Evolutionary conservation across 2,329 filamentous ascomycete species (phyloP).

Genomic region (Coleophoma crateriformis): DNA sequence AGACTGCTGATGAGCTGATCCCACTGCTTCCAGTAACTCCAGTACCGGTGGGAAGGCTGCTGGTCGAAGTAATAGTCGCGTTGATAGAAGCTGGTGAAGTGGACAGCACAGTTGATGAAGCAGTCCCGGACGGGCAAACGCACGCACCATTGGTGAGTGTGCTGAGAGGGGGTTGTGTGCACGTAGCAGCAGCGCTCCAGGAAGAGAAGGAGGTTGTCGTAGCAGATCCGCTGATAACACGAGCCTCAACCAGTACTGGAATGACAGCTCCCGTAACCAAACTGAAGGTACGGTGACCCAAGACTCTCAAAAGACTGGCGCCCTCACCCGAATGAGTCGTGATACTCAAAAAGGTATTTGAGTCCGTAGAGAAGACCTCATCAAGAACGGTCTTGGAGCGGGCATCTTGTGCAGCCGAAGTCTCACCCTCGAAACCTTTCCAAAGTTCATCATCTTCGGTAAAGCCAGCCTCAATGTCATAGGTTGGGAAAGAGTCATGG

Average conservation of each 20-base stretch:
- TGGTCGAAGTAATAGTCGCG: neutral
- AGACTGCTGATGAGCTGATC: too few relatives aligned
- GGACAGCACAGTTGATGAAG: slow-evolving; percentile 3
- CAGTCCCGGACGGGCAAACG: slow-evolving; percentile 16
- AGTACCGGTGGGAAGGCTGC: neutral
- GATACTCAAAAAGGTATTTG: slow-evolving; percentile 50
- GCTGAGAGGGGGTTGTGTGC: slow-evolving; percentile 35
- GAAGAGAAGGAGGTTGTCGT: neutral
- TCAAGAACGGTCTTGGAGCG: slow-evolving; percentile 46
- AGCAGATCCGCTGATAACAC: slow-evolving; percentile 28
- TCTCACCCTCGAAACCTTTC: slow-evolving; percentile 35
- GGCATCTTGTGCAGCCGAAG: slow-evolving; percentile 38
- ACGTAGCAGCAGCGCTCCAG: slow-evolving; percentile 35
- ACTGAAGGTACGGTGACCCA: slow-evolving; percentile 54
- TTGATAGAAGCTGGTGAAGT: slow-evolving; percentile 2
- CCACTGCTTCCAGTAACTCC: neutral
- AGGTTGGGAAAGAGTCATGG: slow-evolving; percentile 42
- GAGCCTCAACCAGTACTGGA: slow-evolving; percentile 59
- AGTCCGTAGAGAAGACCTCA: slow-evolving; percentile 48
- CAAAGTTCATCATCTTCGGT: slow-evolving; percentile 48
- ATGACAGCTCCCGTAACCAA: slow-evolving; percentile 62
- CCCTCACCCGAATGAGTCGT: slow-evolving; percentile 58
- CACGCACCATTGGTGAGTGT: slow-evolving; percentile 24
- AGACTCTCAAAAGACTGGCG: slow-evolving; percentile 41
- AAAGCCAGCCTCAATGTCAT: slow-evolving; percentile 56